Base-by-base conservation (phyloP, 1,284 basidiomycete species). In the Rhizoctonia solani region DNA sequence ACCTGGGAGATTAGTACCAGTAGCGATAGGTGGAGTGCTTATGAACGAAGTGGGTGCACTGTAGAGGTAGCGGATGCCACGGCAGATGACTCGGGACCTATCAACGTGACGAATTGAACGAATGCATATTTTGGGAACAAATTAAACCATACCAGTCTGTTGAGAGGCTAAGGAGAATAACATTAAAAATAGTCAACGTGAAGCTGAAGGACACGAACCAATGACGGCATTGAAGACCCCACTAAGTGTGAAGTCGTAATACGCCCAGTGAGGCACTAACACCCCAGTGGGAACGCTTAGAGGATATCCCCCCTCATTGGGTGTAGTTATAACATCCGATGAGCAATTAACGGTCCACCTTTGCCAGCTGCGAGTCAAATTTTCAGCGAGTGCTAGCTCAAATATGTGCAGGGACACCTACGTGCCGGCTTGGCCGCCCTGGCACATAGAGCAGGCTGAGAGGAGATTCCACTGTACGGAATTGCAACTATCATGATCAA, bases 401-500 rank as follows among this genome's bases (percentile, higher is more conserved):
- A 30, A 4, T 21, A 23, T 27, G 3, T 11, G 32, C 1, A 42
- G 32, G 3, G 16, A 29, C n/a, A 21, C 61, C 4, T 42, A 65
- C 61, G 34, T 53, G 4, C 61, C 49, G 25, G 61, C 19, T 2
- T 47, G 61, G 4, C 70, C 70, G 25, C 70, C 70, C 54, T 71
- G 70, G 42, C 70, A 71, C 25, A 68, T 41, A 3, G 68, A 63
- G 52, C 70, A 71, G 6, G 68, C 70, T 14, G 68, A 69, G 25
- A 71, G 53, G 27, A 71, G 68, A 44, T 68, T 61, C 59, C 69
- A 71, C 54, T 65, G 61, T 14, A 71, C 59, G 5, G 66, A 49
- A 41, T 69, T 71, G 52, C 70, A 71, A 6, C 68, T 65, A n/a
- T n/a, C n/a, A n/a, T n/a, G n/a, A n/a, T n/a, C n/a, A n/a, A n/a